Conservation (phyloP, 2,329 filamentous ascomycete species). For the Leptographium lundbergii region DNA sequence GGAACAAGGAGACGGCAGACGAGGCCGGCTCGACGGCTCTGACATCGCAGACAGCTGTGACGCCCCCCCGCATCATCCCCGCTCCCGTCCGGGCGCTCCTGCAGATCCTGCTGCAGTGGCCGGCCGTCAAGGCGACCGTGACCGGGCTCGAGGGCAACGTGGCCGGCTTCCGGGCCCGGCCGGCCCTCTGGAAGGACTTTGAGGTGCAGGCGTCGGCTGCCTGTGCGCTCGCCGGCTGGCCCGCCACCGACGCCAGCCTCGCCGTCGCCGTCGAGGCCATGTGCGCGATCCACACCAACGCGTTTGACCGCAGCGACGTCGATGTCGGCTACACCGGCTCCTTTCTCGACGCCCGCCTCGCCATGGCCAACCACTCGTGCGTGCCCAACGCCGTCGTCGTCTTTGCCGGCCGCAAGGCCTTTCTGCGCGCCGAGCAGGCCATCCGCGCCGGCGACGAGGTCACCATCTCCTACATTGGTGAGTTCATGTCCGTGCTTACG, state of each 20-base stretch:
- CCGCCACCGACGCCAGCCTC: conserved; percentile 23
- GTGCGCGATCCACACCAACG: conserved; percentile 51
- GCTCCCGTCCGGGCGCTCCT: conserved; percentile 42
- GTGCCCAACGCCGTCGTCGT: conserved; percentile 45
- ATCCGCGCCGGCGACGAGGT: conserved; percentile 44
- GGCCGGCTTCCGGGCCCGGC: conserved; percentile 21
- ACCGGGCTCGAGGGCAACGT: conserved; percentile 34
- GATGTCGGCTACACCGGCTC: conserved; percentile 41
- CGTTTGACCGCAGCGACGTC: conserved; percentile 42
- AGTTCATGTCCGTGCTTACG: conserved; percentile 7
- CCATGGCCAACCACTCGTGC: conserved; percentile 52
- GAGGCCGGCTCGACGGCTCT: not conserved
- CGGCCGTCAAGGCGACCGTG: conserved; percentile 18
- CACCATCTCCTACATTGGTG: conserved; percentile 49
- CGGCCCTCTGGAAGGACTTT: conserved; percentile 32
- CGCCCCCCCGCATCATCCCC: conserved; percentile 23
- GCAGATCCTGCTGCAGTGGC: conserved; percentile 31
- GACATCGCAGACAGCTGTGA: not conserved
- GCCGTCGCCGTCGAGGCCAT: conserved; percentile 31
- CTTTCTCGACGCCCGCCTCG: conserved; percentile 41
- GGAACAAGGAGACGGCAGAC: not conserved
- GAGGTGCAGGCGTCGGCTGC: conserved; percentile 36
- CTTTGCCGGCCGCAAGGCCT: conserved; percentile 37
- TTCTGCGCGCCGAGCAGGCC: conserved; percentile 34
- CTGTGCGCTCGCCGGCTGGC: conserved; percentile 30